Evolutionary conservation across 2,329 filamentous ascomycete species (phyloP).

Genomic region (Emergomyces pasteurianus): DNA sequence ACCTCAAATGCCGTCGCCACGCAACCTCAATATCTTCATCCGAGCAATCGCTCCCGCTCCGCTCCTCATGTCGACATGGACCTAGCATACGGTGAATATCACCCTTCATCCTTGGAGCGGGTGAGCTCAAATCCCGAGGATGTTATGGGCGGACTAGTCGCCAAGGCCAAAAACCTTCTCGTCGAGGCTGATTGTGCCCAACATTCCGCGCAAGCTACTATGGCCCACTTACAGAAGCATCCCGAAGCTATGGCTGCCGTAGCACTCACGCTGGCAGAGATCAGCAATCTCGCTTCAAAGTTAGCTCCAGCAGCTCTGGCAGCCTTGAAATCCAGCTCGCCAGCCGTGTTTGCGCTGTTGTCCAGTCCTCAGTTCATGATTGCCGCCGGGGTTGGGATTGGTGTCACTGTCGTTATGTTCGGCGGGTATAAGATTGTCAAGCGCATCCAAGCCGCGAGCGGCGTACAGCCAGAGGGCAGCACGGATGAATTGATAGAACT

Average conservation of each 20-base stretch:
- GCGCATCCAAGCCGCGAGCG: conserved; percentile 47
- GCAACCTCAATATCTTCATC: conserved; percentile 5
- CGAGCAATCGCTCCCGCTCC: conserved; percentile 16
- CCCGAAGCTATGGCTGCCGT: conserved; percentile 91
- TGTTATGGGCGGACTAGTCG: conserved; percentile 55
- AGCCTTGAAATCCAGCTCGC: conserved; percentile 67
- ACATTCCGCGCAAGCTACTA: conserved; percentile 70
- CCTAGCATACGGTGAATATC: conserved; percentile 79
- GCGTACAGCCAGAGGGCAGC: conserved; percentile 17
- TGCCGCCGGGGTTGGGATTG: conserved; percentile 74
- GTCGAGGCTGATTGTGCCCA: conserved; percentile 84
- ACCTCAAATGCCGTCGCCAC: conserved; percentile 24
- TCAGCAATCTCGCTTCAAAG: conserved; percentile 69
- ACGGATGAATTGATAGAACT: conserved; percentile 47
- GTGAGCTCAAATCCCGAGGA: conserved; percentile 31
- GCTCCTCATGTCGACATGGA: conserved; percentile 62
- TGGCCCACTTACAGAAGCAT: conserved; percentile 65
- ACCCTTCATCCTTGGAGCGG: conserved; percentile 44
- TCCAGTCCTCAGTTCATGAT: conserved; percentile 91
- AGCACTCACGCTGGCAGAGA: conserved; percentile 80
- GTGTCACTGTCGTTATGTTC: conserved; percentile 90
- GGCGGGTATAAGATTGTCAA: conserved; percentile 97
- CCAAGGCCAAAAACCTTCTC: conserved; percentile 62
- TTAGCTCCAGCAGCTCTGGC: conserved; percentile 71
- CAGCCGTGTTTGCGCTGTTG: conserved; percentile 74